phyloP scores from a whole-genome alignment of 2,329 filamentous ascomycete species.

The Talaromyces amestolkiae region DNA sequence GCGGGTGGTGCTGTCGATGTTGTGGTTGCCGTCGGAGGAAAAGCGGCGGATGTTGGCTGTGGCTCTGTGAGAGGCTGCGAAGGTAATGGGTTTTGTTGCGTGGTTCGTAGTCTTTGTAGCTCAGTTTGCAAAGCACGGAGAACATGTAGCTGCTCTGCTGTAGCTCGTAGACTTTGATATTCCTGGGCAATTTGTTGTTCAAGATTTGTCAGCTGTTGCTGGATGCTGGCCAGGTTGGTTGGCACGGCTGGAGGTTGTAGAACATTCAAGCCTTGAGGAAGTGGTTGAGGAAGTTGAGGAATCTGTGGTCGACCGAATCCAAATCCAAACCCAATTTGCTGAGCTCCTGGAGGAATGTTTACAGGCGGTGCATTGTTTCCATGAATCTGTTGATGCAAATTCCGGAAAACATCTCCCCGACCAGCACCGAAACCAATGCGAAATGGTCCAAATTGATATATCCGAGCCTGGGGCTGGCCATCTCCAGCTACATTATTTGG shows the following conservation, averaged over 20 bases:
- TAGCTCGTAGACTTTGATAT: conserved; percentile 59
- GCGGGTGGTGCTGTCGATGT: conserved; percentile 17
- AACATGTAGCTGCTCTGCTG: conserved; percentile 66
- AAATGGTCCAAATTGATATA: conserved; percentile 72
- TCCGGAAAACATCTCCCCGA: conserved; percentile 60
- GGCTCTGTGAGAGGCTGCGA: conserved; percentile 14
- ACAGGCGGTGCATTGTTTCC: conserved; percentile 44
- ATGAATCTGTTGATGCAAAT: conserved; percentile 63
- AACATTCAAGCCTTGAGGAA: neutral
- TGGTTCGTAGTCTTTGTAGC: conserved; percentile 61
- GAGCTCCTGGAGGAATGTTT: conserved; percentile 32
- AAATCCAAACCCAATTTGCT: conserved; percentile 36
- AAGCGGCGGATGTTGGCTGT: conserved; percentile 16
- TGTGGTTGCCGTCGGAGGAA: conserved; percentile 24
- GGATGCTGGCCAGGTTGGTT: conserved; percentile 43
- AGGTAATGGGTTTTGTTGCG: conserved; percentile 35
- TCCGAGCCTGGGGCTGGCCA: conserved; percentile 51
- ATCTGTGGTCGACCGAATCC: conserved; percentile 38
- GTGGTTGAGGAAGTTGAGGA: conserved; percentile 19
- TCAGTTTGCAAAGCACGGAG: conserved; percentile 67
- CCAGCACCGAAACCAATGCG: conserved; percentile 67
- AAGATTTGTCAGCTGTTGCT: conserved; percentile 62
- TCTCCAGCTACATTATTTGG: conserved; percentile 38
- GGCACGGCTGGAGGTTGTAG: conserved; percentile 22
- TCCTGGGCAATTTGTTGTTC: conserved; percentile 69